Evolutionary conservation across 2,329 filamentous ascomycete genomes (phyloP), one percentile per base, ranked within the genome.

Genomic region (Aspergillus flavus): DNA sequence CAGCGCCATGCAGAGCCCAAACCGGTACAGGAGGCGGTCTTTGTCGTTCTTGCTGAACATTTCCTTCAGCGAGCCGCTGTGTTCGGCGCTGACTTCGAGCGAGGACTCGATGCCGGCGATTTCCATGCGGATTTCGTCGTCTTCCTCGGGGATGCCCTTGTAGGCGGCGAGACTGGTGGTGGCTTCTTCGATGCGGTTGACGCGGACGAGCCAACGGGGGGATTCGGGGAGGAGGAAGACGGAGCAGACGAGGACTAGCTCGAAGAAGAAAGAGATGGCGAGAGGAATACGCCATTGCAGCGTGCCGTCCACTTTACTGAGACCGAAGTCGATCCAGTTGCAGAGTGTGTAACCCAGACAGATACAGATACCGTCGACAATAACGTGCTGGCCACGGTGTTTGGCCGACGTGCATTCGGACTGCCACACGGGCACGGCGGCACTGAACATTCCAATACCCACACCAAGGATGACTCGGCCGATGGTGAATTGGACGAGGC

Each of bases 261-360:
- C 82, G 56, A 86, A 82, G 14, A 84, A 58, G 62, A 86, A 83
- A 66, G 87, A 85, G 65, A 87, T 82, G 5, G 81, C 83, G 52
- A 87, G 81, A 0, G 85, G 84, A 58, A 85, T 81, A 23, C 84
- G 78, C 84, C 84, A 86, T 16, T 80, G 74, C 10, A 80, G 71
- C 1, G 73, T 75, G 9, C 75, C 74, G 3, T 83, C 71, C 66
- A 83, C 82, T 16, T 61, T 64, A 6, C 79, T 83, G 64, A 84
- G 82, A 1, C 80, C 80, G 46, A 83, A 79, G 66, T 84, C 80
- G 62, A 83, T 73, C 82, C 82, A 82, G 71, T 83, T 71, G 57
- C 66, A 67, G 16, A 71, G 65, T 1, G 63, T 56, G 46, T 67
- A 71, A 3, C 69, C 69, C 19, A 69, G 78, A 41, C 75, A 78